Evolutionary conservation across 306 rosid genomes (phyloP), one percentile per base, ranked within the genome.

Genomic region (Dryas alaskensis): DNA sequence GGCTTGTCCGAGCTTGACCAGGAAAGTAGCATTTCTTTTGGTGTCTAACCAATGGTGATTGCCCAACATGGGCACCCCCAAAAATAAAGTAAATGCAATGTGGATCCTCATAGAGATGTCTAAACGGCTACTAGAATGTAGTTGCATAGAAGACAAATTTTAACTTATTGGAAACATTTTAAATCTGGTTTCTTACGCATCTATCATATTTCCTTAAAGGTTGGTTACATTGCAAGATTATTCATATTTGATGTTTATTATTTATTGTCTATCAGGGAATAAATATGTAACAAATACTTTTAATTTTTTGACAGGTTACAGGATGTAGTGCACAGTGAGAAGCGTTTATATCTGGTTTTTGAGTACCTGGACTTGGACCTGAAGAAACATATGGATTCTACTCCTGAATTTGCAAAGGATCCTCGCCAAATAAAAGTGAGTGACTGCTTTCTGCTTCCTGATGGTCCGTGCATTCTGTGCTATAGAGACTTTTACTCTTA

Each of bases 361-460:
- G 99, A 94, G 86, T 94, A 89, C 81, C 92, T 94, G 77, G 99
- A 94, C 89, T 86, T 94, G 82, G 97, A 94, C 87, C 85, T 94
- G 77, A 92, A 94, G 96, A 92, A 94, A 80, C 96, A 94, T 79
- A 94, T 92, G 99, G 99, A 94, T 81, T 91, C 96, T 67, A 83
- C 95, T 80, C 99, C 97, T 12, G 99, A 92, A 42, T 94, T 94
- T 57, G 81, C 89, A 64, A 89, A 87, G 81, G 96, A 94, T 74
- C 93, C 81, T 2, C 92, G 87, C 55, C 99, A 92, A 87, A 84
- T 92, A 70, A 94, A 94, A 82, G 99, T 89, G 81, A 64, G 88
- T 55, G 60, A 16, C 67, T 31, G 60, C 39, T 48, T 46, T 78
- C 73, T 72, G 72, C 55, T 22, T 10, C 5, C 64, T 75, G 53